phyloP scores from a whole-genome alignment of 2,329 filamentous ascomycete genomes.

The Didymella glomerata region DNA sequence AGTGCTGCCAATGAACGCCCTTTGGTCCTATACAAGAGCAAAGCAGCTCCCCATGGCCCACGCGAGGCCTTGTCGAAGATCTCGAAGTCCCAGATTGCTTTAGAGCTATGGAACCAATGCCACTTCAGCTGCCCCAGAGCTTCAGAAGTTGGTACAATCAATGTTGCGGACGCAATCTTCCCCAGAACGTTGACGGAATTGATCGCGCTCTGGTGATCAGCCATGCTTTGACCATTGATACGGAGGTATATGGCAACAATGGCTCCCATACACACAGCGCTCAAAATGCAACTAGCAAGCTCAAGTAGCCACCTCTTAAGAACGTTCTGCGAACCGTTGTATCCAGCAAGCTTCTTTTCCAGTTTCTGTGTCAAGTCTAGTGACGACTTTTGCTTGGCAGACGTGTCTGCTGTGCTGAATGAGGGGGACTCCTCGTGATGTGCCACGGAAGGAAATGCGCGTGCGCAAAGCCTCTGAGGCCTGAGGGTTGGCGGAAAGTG shows the following conservation, averaged over 20 bases:
- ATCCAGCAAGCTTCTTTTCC: conserved; percentile 24
- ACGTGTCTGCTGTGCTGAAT: too few species aligned
- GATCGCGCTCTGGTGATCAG: too few species aligned
- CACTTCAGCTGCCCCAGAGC: conserved; percentile 42
- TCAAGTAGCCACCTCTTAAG: conserved; percentile 30
- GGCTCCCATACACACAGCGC: conserved; percentile 23
- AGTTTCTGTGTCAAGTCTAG: conserved; percentile 29
- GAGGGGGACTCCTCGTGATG: too few species aligned
- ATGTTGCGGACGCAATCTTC: conserved; percentile 31
- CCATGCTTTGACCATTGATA: background rate
- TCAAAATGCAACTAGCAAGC: conserved; percentile 26
- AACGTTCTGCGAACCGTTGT: conserved; percentile 22
- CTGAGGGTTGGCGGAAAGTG: too few species aligned
- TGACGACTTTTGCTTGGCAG: background rate
- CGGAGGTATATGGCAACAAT: conserved; percentile 19
- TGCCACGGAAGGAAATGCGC: too few species aligned
- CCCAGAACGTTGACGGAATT: conserved; percentile 25
- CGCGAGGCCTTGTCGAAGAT: conserved; percentile 39
- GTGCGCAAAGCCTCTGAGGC: too few species aligned
- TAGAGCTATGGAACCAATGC: conserved; percentile 32
- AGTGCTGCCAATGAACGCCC: conserved; percentile 1
- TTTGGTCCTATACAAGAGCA: background rate
- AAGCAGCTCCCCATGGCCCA: conserved; percentile 23
- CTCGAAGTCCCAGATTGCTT: conserved; percentile 44
- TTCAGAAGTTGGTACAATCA: conserved; percentile 36